Evolutionary conservation across 768 basidiomycete genomes (phyloP).

Genomic region (Lentinula aciculospora): DNA sequence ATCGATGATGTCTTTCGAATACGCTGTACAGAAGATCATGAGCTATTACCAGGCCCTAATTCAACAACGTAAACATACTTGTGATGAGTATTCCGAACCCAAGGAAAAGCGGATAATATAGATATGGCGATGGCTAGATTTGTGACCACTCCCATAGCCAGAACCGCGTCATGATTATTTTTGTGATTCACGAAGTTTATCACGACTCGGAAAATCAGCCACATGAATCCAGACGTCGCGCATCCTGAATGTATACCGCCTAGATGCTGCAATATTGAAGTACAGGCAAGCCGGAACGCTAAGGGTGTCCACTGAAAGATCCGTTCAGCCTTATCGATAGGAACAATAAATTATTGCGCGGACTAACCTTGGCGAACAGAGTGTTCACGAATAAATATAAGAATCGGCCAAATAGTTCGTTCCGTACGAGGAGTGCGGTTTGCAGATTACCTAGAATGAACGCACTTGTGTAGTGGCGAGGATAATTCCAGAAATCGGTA

Average conservation of each 20-base stretch:
- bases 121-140: slow-evolving; percentile 55
- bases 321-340: not conserved
- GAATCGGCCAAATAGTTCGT: slow-evolving; percentile 77
- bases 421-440: slow-evolving; percentile 69
- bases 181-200: slow-evolving; percentile 46
- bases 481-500: slow-evolving; percentile 63
- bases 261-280: slow-evolving; percentile 70
- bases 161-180: slow-evolving; percentile 46
- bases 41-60: slow-evolving; percentile 1
- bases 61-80: slow-evolving; percentile 42
- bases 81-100: slow-evolving; percentile 78
- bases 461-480: slow-evolving; percentile 58
- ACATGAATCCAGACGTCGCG: slow-evolving; percentile 66
- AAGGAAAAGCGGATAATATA: slow-evolving; percentile 66
- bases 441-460: slow-evolving; percentile 73
- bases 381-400: slow-evolving; percentile 70
- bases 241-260: slow-evolving; percentile 86
- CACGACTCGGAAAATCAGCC: slow-evolving; percentile 62
- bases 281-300: slow-evolving; percentile 62
- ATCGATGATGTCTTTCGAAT: slow-evolving; percentile 79
- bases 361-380: slow-evolving; percentile 65
- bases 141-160: slow-evolving; percentile 59
- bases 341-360: not conserved
- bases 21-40: slow-evolving; percentile 34
- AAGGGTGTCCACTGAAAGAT: slow-evolving; percentile 45